These are phyloP conservation scores for Lathyrus sativus DNA, from an alignment of 306 rosid species.

Conservation along the genomic window DNA sequence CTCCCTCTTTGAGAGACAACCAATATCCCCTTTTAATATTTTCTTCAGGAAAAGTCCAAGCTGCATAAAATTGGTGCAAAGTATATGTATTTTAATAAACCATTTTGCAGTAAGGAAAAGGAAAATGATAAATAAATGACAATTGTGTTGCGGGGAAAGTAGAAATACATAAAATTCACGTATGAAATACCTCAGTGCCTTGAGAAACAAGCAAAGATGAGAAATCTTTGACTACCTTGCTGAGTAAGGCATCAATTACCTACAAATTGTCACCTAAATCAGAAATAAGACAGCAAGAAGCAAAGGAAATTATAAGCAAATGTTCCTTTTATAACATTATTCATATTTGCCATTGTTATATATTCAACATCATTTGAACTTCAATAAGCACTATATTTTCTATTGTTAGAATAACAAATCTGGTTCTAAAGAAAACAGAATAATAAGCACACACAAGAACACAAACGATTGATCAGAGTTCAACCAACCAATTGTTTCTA, in stretches of 20 bases:
- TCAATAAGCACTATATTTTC: constrained; percentile 22
- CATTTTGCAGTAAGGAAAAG: not conserved
- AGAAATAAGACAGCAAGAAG: constrained; percentile 42
- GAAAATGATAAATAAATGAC: not conserved
- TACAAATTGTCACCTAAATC: constrained; percentile 42
- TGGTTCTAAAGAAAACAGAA: not conserved
- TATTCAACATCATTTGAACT: constrained; percentile 22
- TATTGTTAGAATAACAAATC: not conserved
- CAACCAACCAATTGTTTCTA: not conserved
- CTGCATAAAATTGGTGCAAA: constrained; percentile 47
- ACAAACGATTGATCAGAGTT: not conserved
- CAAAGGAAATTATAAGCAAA: constrained; percentile 5
- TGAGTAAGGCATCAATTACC: constrained; percentile 84
- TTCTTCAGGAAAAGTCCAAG: constrained; percentile 89
- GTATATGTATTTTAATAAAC: constrained; percentile 5
- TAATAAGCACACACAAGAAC: not conserved
- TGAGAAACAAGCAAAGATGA: constrained; percentile 84
- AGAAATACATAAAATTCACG: constrained; percentile 8
- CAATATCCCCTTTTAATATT: constrained; percentile 65
- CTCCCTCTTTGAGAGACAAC: constrained; percentile 67
- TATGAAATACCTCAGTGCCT: constrained; percentile 79
- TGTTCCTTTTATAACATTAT: constrained; percentile 13
- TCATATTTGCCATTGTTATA: constrained; percentile 17
- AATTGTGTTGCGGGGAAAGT: not conserved
- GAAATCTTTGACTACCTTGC: constrained; percentile 91